Base-by-base conservation (phyloP, 202 grass and related monocot genomes). In the Cymbopogon flexuosus region DNA sequence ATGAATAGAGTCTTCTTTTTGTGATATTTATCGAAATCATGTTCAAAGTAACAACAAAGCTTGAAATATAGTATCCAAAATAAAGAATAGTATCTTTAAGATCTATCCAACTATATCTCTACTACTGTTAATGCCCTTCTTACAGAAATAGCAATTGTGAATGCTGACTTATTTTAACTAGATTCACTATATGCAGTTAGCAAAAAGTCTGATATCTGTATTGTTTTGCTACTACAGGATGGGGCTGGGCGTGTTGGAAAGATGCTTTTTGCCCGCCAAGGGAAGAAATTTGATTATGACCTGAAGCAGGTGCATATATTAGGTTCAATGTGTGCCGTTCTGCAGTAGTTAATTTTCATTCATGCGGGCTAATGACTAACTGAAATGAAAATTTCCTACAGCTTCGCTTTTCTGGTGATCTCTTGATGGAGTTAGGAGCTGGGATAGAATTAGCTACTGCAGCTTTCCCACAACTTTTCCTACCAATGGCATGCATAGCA, bases 271-370 rank as follows among this genome's bases (percentile, higher is more conserved):
- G 90, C 96, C 57, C 90, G 96, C 27, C 96, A 99, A 93, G 96
- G 96, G 82, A 99, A 91, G 87, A 99, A 99, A 76, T 99, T 99
- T n/a, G 96, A 99, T 67, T 99, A 93, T 84, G 96, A 99, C 81
- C 78, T 99, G 46, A 99, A 99, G 84, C 96, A 99, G 96, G 96
- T 99, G 46, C 47, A 54, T 70, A 60, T 73, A 22, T 23, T 68
- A 34, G 46, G 45, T 39, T 71, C 41, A 39, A 36, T 75, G 3
- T 54, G 41, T 52, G 9, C 42, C 31, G 13, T 74, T 89, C 61
- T 79, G 46, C 68, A 62, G 4, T 0, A 0, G 6, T 43, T 23
- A 19, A 33, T 30, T 75, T 68, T 36, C 3, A 36, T 83, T 31
- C 18, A 13, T 75, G 42, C 27, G 27, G 27, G 27, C 22, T 61